Evolutionary conservation across 2,329 filamentous ascomycete genomes (phyloP).

Genomic region (Paraphaeosphaeria minitans): DNA sequence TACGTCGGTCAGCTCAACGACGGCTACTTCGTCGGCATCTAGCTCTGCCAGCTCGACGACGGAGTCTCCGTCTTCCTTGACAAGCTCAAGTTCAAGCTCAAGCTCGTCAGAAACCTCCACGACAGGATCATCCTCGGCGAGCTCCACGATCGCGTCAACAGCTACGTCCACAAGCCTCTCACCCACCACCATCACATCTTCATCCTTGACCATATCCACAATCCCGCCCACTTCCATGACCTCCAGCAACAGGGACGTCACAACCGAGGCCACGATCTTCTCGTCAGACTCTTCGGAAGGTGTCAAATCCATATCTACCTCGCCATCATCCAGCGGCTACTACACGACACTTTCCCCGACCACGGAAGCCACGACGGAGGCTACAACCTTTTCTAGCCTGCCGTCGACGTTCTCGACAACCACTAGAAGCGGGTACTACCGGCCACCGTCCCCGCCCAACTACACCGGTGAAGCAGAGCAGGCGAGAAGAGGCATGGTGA

Average conservation of each 20-base stretch:
- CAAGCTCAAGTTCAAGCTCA: background rate
- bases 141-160: background rate
- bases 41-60: background rate
- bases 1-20: background rate
- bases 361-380: background rate
- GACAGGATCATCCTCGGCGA: background rate
- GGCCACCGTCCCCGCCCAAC: background rate
- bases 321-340: background rate
- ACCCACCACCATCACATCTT: background rate
- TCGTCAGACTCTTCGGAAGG: background rate
- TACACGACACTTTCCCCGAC: background rate
- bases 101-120: background rate
- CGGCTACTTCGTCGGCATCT: background rate
- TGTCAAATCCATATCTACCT: background rate
- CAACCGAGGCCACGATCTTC: background rate
- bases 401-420: background rate
- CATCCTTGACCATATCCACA: background rate
- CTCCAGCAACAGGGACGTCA: background rate
- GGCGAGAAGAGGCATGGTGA: constrained; percentile 4
- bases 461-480: background rate
- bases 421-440: background rate
- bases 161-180: background rate
- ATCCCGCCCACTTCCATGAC: background rate
- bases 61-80: background rate
- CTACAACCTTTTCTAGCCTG: background rate